Conservation (phyloP, 2,329 filamentous ascomycete species). For the Beauveria sp. region DNA sequence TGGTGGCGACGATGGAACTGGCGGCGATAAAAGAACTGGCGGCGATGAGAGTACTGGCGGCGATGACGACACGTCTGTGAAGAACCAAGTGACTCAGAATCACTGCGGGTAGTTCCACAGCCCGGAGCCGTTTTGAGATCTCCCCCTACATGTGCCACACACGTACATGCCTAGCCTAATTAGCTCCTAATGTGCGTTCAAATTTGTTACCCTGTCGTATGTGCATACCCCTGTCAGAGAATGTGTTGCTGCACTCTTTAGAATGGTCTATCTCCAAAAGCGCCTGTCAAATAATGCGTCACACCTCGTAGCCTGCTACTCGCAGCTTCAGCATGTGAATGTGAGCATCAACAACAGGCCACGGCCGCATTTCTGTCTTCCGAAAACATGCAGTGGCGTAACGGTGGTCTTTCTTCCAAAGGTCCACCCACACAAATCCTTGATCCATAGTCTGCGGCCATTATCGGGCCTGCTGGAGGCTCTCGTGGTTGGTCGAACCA, state of each 20-base stretch:
- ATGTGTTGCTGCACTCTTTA: no score
- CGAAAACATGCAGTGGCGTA: not conserved
- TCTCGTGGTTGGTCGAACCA: not conserved
- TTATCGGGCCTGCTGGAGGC: not conserved
- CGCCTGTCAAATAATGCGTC: no score
- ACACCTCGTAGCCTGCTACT: no score
- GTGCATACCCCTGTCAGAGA: not conserved
- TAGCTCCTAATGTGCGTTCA: not conserved
- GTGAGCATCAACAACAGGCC: not conserved
- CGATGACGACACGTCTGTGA: not conserved
- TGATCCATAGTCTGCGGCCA: not conserved
- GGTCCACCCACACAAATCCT: no score
- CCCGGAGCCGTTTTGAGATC: no score
- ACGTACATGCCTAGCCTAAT: not conserved
- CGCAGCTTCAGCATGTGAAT: not conserved
- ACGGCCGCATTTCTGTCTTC: not conserved
- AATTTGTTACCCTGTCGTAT: not conserved
- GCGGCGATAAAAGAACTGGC: not conserved
- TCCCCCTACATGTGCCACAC: no score
- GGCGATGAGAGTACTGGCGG: not conserved
- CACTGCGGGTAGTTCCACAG: not conserved
- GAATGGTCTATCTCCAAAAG: no score
- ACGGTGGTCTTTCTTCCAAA: not conserved
- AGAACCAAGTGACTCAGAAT: not conserved
- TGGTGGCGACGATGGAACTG: no score